Base-by-base conservation (phyloP, 805 yeast species). In the Wickerhamiella dianesei region DNA sequence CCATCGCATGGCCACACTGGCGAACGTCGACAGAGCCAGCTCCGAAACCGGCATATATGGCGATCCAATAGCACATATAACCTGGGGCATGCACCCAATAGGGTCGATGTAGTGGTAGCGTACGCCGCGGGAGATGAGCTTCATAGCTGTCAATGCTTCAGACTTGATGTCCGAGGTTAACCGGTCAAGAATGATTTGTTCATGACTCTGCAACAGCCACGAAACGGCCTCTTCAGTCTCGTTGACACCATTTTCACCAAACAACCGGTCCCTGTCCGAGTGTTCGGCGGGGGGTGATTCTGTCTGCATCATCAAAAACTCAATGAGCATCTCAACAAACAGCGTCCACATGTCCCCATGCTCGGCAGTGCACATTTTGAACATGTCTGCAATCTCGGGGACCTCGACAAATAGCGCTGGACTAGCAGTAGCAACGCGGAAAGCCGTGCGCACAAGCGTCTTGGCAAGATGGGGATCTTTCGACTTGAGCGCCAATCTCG, bases 301-400 rank as follows among this genome's bases (percentile, higher is more conserved):
- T 5, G 25, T 20, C 41, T 39, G 55, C 60, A 41, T 60, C 44
- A 29, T 40, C 44, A 6, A 47, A 43, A 3, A 40, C 43, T 16
- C 37, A 17, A 19, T 35, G 35, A 19, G 39, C 40, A 40, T 19
- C 22, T 13, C 41, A 44, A 41, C 48, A 47, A 25, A 46, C 19
- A 14, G 25, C 16, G 13, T 40, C 21, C 40, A 18, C 21, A 22
- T 42, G 35, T 72, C 75, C 50, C 69, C 65, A 35, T 72, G 71
- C 50, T 72, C 71, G 14, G 25, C 25, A 6, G 41, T 18, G 6
- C n/a, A 13, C 25, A 14, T 18, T 5, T 18, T 17, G 41, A 39
- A 39, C 18, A 39, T 12, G 14, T 19, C 14, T 6, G 8, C 25
- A 8, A 39, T 22, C 16, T 13, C 25, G 5, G 21, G 21, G 5